These are phyloP conservation scores for Sphagnum contortum DNA, from an alignment of 225 moss, liverwort and hornwort genomes.

Conservation along the genomic window DNA sequence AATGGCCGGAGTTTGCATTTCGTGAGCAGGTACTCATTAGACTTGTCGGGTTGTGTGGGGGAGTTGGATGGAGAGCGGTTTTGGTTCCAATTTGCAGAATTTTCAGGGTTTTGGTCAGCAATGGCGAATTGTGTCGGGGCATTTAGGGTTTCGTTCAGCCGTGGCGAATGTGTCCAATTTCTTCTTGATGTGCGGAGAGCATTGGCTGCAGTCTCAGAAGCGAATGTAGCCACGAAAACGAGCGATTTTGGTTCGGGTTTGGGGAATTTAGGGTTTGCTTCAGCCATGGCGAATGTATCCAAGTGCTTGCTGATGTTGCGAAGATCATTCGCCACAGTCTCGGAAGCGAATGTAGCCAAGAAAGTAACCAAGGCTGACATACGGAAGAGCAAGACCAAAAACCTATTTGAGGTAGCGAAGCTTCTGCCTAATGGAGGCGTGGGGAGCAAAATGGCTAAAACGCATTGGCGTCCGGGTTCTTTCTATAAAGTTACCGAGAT, in stretches of 20 bases:
- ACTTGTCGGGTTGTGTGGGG: too few species aligned
- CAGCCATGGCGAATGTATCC: too few species aligned
- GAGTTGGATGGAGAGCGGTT: too few species aligned
- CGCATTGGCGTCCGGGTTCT: slow-evolving; percentile 27
- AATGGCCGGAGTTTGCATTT: too few species aligned
- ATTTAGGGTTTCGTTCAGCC: too few species aligned
- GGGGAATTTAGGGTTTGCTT: too few species aligned
- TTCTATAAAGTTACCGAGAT: slow-evolving; percentile 26
- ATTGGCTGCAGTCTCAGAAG: slow-evolving; percentile 9
- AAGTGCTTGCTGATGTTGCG: slow-evolving; percentile 7
- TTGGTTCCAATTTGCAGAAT: too few species aligned
- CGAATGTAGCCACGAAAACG: slow-evolving; percentile 9
- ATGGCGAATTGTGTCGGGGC: too few species aligned
- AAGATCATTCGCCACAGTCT: slow-evolving; percentile 16
- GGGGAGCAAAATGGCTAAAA: slow-evolving; percentile 25
- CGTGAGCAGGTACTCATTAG: too few species aligned
- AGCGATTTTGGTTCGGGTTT: too few species aligned
- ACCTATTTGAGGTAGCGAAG: slow-evolving; percentile 27
- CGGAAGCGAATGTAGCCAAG: slow-evolving; percentile 5
- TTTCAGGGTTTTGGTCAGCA: too few species aligned
- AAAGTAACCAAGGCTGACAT: slow-evolving; percentile 15
- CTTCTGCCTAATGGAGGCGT: slow-evolving; percentile 25
- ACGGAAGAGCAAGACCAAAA: slow-evolving; percentile 24
- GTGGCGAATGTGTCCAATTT: too few species aligned
- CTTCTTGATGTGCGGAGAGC: slow-evolving; percentile 15